Evolutionary conservation across 805 yeast genomes (phyloP).

Genomic region (Hanseniaspora mollemarum): DNA sequence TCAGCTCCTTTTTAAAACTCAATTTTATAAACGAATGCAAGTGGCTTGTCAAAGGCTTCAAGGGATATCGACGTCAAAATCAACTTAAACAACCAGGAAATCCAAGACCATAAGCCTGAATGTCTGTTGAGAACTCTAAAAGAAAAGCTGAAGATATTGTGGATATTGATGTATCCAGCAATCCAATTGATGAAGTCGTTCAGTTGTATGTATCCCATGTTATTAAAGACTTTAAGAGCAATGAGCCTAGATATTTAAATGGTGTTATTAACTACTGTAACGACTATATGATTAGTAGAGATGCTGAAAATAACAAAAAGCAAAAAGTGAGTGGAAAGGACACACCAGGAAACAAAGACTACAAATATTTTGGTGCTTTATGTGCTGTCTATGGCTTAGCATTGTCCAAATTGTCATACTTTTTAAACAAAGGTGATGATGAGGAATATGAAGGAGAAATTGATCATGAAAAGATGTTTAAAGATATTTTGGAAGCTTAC

Average conservation of each 20-base stretch:
- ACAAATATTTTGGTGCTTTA: constrained; percentile 34
- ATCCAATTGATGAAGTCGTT: constrained; percentile 13
- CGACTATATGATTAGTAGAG: constrained; percentile 13
- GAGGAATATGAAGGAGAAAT: constrained; percentile 19
- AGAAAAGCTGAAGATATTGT: neutral
- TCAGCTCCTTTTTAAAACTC: neutral
- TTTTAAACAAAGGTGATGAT: constrained; percentile 34
- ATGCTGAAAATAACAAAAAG: constrained; percentile 2
- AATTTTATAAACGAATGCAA: neutral
- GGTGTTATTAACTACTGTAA: constrained; percentile 15
- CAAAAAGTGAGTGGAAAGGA: neutral
- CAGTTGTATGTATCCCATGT: constrained; percentile 14
- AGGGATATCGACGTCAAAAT: neutral
- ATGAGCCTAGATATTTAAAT: constrained; percentile 10
- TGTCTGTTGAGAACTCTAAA: neutral
- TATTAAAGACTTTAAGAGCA: constrained; percentile 2
- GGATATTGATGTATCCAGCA: neutral
- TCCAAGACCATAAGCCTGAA: too few relatives aligned
- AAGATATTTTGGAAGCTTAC: constrained; percentile 45
- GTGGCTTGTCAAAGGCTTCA: neutral
- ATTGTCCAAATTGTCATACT: constrained; percentile 50
- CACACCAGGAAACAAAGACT: neutral
- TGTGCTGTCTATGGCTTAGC: constrained; percentile 67
- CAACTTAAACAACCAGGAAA: neutral
- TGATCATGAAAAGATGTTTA: constrained; percentile 21